Conservation (phyloP, 2,329 filamentous ascomycete species). For the Cytospora mali region DNA sequence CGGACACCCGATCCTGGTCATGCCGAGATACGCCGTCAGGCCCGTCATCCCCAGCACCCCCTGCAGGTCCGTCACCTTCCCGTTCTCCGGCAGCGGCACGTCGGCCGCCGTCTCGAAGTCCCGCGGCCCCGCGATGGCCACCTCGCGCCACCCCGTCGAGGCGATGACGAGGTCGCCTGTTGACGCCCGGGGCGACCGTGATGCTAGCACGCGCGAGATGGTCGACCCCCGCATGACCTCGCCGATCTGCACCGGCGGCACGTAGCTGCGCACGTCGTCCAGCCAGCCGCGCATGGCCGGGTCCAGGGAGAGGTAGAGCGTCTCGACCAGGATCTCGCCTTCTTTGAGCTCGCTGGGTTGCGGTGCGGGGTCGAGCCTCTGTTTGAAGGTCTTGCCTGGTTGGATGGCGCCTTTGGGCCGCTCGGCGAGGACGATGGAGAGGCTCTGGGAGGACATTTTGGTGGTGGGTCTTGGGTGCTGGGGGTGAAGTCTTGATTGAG, state of each 20-base stretch:
- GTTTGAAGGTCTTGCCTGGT: constrained; percentile 65
- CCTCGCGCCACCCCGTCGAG: constrained; percentile 59
- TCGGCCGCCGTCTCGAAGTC: constrained; percentile 36
- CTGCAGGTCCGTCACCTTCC: constrained; percentile 53
- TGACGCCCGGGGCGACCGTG: constrained; percentile 47
- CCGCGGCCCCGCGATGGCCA: constrained; percentile 53
- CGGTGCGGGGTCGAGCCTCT: constrained; percentile 54
- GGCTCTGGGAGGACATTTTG: constrained; percentile 23
- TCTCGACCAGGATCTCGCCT: constrained; percentile 55
- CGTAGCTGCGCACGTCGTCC: constrained; percentile 50
- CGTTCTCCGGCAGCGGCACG: constrained; percentile 29
- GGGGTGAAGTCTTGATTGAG: no score
- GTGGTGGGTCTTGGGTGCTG: not conserved
- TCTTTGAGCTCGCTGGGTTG: constrained; percentile 48
- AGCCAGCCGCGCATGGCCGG: constrained; percentile 68
- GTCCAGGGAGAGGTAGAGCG: constrained; percentile 61
- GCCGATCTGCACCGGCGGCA: constrained; percentile 62
- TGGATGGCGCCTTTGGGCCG: constrained; percentile 63
- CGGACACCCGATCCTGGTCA: constrained; percentile 63
- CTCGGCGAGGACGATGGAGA: constrained; percentile 58
- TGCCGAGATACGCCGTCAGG: constrained; percentile 68
- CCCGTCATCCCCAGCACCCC: constrained; percentile 62
- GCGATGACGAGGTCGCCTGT: constrained; percentile 55
- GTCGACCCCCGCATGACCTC: constrained; percentile 61
- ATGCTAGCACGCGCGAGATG: constrained; percentile 55